Conservation (phyloP, 768 basidiomycete species). For the Cytidiella melzeri region DNA sequence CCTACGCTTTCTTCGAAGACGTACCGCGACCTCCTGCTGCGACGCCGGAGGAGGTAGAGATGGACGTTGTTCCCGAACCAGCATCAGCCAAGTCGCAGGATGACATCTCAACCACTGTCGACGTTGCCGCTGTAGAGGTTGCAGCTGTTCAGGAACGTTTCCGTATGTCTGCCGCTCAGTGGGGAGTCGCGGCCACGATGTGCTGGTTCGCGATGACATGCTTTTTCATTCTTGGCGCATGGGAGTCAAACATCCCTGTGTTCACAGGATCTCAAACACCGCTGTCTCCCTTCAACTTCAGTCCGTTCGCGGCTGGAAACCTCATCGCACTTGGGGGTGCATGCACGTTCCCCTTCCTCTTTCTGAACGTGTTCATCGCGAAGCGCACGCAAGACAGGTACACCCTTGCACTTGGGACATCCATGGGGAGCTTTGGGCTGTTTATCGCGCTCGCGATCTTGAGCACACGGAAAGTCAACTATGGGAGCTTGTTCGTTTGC, state of each 20-base stretch:
- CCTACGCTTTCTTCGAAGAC: conserved; percentile 28
- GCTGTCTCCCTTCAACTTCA: conserved; percentile 40
- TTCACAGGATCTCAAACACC: conserved; percentile 33
- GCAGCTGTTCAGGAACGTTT: not conserved
- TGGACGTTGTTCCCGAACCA: conserved; percentile 2
- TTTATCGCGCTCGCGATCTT: conserved; percentile 45
- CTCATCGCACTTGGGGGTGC: conserved; percentile 65
- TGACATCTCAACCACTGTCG: not conserved
- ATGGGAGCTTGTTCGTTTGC: conserved; percentile 39
- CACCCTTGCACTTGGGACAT: conserved; percentile 46
- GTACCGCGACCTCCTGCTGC: conserved; percentile 14
- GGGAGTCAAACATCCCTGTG: conserved; percentile 65
- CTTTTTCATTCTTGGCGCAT: conserved; percentile 65
- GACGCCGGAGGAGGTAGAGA: conserved; percentile 6
- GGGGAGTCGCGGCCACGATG: conserved; percentile 55
- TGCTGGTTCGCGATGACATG: conserved; percentile 67
- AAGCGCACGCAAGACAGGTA: conserved; percentile 55
- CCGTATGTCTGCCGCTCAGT: conserved; percentile 27
- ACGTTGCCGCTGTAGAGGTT: not conserved
- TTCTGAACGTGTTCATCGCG: conserved; percentile 52
- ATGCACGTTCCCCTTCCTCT: conserved; percentile 59
- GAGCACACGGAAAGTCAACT: conserved; percentile 33
- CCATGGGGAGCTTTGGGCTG: conserved; percentile 47
- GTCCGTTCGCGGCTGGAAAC: conserved; percentile 60
- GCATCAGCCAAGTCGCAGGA: too few species aligned